Evolutionary conservation across 2,329 filamentous ascomycete species (phyloP).

Genomic region (Colletotrichum paranaense): DNA sequence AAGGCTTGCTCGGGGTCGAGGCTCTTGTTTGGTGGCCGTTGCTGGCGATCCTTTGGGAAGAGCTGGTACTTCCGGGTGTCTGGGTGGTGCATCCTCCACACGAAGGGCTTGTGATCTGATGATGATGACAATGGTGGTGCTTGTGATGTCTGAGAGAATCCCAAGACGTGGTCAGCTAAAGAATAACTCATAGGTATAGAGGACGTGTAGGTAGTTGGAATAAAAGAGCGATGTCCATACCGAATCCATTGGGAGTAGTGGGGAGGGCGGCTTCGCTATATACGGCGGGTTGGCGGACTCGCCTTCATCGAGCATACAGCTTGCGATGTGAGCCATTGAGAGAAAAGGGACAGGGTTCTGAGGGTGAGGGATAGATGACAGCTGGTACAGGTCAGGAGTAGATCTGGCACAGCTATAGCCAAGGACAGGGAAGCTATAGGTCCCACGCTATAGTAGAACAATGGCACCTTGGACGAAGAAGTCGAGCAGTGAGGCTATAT

Average conservation of each 20-base stretch:
- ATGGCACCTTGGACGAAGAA: conserved; percentile 22
- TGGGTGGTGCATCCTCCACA: conserved; percentile 70
- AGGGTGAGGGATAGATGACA: conserved; percentile 27
- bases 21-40: conserved; percentile 54
- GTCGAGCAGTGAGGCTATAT: conserved; percentile 39
- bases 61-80: conserved; percentile 70
- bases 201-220: conserved; percentile 16
- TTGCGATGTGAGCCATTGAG: conserved; percentile 72
- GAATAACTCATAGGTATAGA: conserved; percentile 33
- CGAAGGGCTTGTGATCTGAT: conserved; percentile 60
- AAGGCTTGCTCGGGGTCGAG: conserved; percentile 63
- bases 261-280: conserved; percentile 63
- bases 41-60: conserved; percentile 66
- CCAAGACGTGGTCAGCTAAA: conserved; percentile 31
- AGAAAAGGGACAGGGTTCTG: conserved; percentile 34
- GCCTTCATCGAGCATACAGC: conserved; percentile 65
- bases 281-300: conserved; percentile 53
- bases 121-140: conserved; percentile 35
- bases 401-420: conserved; percentile 37
- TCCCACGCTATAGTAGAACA: conserved; percentile 34
- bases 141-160: conserved; percentile 35
- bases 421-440: conserved; percentile 35
- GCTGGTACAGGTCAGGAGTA: conserved; percentile 31
- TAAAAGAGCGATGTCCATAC: conserved; percentile 48
- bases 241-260: conserved; percentile 56